Conservation (phyloP, 2,329 filamentous ascomycete genomes). For the Cordyceps farinosa region DNA sequence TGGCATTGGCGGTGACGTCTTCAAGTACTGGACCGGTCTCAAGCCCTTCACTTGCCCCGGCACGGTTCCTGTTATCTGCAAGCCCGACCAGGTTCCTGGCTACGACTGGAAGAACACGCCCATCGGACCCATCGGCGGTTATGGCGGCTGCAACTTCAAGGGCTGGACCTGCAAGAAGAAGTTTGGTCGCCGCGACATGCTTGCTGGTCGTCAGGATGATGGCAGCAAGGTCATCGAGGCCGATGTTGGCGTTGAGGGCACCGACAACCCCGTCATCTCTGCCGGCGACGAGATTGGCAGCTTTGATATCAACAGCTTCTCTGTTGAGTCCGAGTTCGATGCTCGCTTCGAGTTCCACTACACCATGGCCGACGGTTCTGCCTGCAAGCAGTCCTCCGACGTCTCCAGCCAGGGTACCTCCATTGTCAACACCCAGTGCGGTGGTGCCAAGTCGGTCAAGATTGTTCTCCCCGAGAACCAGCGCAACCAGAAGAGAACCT, state of each 20-base stretch:
- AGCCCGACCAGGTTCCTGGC: conserved; percentile 62
- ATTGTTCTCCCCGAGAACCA: conserved; percentile 54
- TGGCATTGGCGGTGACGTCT: conserved; percentile 18
- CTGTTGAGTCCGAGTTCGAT: conserved; percentile 71
- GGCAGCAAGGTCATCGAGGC: conserved; percentile 60
- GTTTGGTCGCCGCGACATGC: conserved; percentile 53
- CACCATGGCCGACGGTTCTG: conserved; percentile 75
- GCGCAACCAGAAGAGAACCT: conserved; percentile 43
- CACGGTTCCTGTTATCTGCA: conserved; percentile 76
- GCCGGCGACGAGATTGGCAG: conserved; percentile 33
- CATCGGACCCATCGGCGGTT: conserved; percentile 59
- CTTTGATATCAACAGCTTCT: conserved; percentile 74
- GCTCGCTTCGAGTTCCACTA: conserved; percentile 83
- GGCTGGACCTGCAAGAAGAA: conserved; percentile 67
- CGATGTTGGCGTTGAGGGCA: conserved; percentile 40
- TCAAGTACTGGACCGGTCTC: conserved; percentile 29
- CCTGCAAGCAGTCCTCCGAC: conserved; percentile 71
- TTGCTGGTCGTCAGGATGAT: conserved; percentile 47
- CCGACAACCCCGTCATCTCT: conserved; percentile 33
- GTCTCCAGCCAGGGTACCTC: conserved; percentile 67
- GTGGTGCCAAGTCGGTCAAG: conserved; percentile 79
- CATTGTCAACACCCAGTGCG: conserved; percentile 83
- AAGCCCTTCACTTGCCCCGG: conserved; percentile 61
- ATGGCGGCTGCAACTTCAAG: conserved; percentile 69
- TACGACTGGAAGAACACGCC: conserved; percentile 68